Conservation (phyloP, 2,329 filamentous ascomycete species). For the Anisogramma anomala region DNA sequence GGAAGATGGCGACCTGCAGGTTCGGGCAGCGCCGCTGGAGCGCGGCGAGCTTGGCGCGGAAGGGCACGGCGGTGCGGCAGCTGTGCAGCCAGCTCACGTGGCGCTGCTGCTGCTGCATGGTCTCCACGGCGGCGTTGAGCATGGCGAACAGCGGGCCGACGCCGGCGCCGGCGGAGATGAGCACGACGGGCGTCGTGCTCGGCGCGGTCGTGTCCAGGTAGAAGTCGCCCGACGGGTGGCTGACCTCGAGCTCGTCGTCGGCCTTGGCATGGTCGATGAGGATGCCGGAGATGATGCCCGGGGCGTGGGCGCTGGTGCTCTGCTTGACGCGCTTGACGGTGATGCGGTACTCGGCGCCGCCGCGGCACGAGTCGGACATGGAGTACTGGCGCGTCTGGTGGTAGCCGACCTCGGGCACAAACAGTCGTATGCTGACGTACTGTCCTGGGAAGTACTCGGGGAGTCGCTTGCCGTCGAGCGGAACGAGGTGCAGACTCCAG, state of each 20-base stretch:
- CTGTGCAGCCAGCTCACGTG: constrained; percentile 45
- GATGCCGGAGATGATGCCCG: constrained; percentile 54
- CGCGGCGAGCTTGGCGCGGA: constrained; percentile 35
- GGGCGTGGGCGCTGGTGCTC: constrained; percentile 32
- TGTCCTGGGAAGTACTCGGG: constrained; percentile 54
- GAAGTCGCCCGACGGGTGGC: constrained; percentile 50
- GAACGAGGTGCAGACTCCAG: constrained; percentile 54
- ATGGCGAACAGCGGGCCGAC: constrained; percentile 46
- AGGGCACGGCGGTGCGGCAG: constrained; percentile 36
- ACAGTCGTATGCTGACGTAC: constrained; percentile 50
- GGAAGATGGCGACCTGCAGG: constrained; percentile 31
- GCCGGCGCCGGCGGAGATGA: constrained; percentile 46
- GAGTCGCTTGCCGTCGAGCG: constrained; percentile 45
- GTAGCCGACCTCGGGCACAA: constrained; percentile 42
- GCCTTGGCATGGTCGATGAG: constrained; percentile 47
- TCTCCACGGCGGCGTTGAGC: constrained; percentile 36
- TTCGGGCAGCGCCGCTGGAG: constrained; percentile 25
- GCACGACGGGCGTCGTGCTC: constrained; percentile 34
- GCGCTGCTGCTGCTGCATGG: constrained; percentile 28
- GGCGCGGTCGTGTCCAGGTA: constrained; percentile 31
- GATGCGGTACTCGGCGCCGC: constrained; percentile 48
- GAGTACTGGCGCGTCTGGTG: constrained; percentile 57
- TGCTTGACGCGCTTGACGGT: constrained; percentile 53
- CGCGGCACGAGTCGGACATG: constrained; percentile 48
- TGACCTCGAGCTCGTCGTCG: constrained; percentile 49